Evolutionary conservation across 1,284 basidiomycete genomes (phyloP), one percentile per base, ranked within the genome.

Genomic region (Tilletia walkeri): DNA sequence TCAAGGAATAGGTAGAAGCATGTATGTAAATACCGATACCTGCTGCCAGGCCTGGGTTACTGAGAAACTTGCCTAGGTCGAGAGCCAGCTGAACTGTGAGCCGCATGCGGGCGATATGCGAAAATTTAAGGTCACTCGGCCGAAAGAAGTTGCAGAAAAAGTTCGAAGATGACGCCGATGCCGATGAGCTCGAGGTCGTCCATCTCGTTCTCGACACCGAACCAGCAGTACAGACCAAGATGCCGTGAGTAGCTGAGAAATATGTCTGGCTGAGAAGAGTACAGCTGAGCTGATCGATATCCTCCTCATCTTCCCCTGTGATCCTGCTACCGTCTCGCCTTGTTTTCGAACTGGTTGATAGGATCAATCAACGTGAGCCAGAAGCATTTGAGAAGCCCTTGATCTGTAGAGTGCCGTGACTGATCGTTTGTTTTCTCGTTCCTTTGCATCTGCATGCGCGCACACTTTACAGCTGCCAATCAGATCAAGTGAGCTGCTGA

Each of bases 401-500:
- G 24, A 30, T 30, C 24, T 30, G 24, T 30, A 30, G 24, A 30
- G 24, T 30, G 24, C 24, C 24, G 24, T 30, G 24, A 30, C 24
- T 39, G 20, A 16, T 41, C 24, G 18, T 38, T 68, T 18, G 67
- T 48, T 39, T 38, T 61, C n/a, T 48, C 53, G 6, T 59, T 70
- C 20, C 24, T 30, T 30, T 30, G 24, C 24, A 30, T 30, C 24
- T 30, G 24, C 24, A 30, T 30, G 24, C 24, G 24, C 24, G 48
- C 48, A 12, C 20, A n/a, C 4, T 63, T n/a, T 16, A 16, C 73
- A 76, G 75, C 79, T 0, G 70, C 80, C 9, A 82, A 79, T 49
- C 79, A 82, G 73, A 82, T 83, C 75, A 83, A 81, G 59, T 63
- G 34, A 53, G 50, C 41, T 45, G 6, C 6, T 14, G 14, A 9